Conservation (phyloP, 257 asterid species). For the Salvia hispanica region DNA sequence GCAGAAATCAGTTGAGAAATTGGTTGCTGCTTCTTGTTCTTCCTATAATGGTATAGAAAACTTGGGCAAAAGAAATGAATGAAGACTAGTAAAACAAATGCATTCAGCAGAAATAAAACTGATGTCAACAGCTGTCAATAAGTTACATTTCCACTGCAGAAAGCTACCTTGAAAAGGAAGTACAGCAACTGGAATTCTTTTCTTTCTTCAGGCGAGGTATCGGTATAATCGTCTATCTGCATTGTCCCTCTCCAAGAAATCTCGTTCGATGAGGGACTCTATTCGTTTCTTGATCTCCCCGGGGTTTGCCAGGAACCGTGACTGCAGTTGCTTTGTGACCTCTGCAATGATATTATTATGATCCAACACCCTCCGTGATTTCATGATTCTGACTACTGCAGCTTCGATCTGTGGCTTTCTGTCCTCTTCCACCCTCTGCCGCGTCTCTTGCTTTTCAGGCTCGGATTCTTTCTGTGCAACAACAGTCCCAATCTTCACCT, state of each 20-base stretch:
- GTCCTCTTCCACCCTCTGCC: slow-evolving; percentile 67
- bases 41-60: neutral
- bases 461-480: slow-evolving; percentile 65
- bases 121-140: slow-evolving; percentile 28
- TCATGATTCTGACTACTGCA: slow-evolving; percentile 61
- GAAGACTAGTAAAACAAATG: slow-evolving; percentile 21
- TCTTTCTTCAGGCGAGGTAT: slow-evolving; percentile 46
- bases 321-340: slow-evolving; percentile 58
- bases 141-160: slow-evolving; percentile 30
- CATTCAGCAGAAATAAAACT: slow-evolving; percentile 27
- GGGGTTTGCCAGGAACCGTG: slow-evolving; percentile 59
- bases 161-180: slow-evolving; percentile 32
- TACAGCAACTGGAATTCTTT: neutral
- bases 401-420: slow-evolving; percentile 67
- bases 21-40: neutral
- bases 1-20: neutral
- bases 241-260: slow-evolving; percentile 61
- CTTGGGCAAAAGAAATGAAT: neutral
- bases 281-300: slow-evolving; percentile 59
- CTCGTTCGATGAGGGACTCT: slow-evolving; percentile 62
- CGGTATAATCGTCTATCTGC: slow-evolving; percentile 45
- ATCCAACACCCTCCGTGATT: slow-evolving; percentile 56
- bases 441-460: slow-evolving; percentile 61
- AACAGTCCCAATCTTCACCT: slow-evolving; percentile 60
- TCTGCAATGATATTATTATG: slow-evolving; percentile 56